Conservation (phyloP, 2,329 filamentous ascomycete genomes). For the Penicillium carneum region DNA sequence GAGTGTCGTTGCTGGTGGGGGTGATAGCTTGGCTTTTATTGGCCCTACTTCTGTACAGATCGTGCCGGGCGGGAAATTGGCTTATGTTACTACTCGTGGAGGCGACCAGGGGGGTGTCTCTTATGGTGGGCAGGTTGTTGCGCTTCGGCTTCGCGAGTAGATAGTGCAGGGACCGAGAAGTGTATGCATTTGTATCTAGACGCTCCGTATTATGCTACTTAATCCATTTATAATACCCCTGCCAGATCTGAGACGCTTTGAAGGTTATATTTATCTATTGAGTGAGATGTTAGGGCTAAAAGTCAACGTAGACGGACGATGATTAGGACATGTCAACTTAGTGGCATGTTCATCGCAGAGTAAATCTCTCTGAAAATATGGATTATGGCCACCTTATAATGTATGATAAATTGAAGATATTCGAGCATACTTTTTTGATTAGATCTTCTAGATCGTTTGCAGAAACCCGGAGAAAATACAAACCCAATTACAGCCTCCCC, state of each 20-base stretch:
- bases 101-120: neutral
- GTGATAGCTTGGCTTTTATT: conserved; percentile 6
- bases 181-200: too few species aligned
- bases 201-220: too few species aligned
- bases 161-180: neutral
- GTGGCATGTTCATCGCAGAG: too few species aligned
- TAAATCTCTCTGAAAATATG: too few species aligned
- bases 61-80: neutral
- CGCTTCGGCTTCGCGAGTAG: neutral
- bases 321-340: too few species aligned
- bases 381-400: too few species aligned
- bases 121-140: conserved; percentile 20
- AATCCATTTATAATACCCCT: too few species aligned
- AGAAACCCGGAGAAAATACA: neutral
- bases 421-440: neutral
- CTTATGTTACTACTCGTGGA: conserved; percentile 20
- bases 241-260: too few species aligned
- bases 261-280: too few species aligned
- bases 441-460: conserved; percentile 11
- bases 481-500: conserved; percentile 10
- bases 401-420: neutral
- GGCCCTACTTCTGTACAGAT: conserved; percentile 20
- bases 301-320: too few species aligned
- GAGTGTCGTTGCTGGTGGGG: conserved; percentile 21
- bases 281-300: too few species aligned